Evolutionary conservation across 306 rosid genomes (phyloP).

Genomic region (Pachyrhizus erosus): DNA sequence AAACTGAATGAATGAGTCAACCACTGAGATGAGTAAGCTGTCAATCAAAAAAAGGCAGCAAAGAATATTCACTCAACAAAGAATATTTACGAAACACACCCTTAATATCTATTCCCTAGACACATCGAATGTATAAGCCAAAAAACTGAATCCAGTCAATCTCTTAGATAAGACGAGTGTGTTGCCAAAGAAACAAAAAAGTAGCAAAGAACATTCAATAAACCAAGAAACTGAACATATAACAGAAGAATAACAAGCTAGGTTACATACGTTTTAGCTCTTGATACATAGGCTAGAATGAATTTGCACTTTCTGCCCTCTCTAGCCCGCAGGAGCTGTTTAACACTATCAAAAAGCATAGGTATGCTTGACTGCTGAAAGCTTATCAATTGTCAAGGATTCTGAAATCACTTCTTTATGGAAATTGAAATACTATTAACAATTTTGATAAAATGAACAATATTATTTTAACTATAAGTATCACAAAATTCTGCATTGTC

Average conservation of each 20-base stretch:
- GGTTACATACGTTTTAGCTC: conserved; percentile 70
- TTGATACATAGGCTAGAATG: conserved; percentile 90
- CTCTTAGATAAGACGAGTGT: not conserved
- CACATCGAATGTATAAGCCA: conserved; percentile 1
- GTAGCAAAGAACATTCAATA: conserved; percentile 13
- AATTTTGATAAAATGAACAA: conserved; percentile 19
- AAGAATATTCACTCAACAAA: not conserved
- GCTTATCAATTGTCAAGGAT: conserved; percentile 81
- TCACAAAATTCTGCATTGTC: conserved; percentile 18
- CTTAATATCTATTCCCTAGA: not conserved
- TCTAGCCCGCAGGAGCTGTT: conserved; percentile 67
- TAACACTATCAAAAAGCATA: conserved; percentile 73
- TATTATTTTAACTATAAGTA: not conserved
- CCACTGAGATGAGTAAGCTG: conserved; percentile 3
- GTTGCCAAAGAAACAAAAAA: conserved; percentile 3
- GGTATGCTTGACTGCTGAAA: conserved; percentile 89
- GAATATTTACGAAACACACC: not conserved
- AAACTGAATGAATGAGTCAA: conserved; percentile 14
- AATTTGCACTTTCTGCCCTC: conserved; percentile 73
- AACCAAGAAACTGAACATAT: conserved; percentile 31
- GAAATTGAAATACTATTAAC: conserved; percentile 3
- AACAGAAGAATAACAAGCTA: conserved; percentile 23
- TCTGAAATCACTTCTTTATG: not conserved
- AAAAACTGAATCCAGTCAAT: conserved; percentile 11
- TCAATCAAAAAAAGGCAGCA: conserved; percentile 11